Evolutionary conservation across 129 eudicot genomes (phyloP).

Genomic region (Sambucus nigra): DNA sequence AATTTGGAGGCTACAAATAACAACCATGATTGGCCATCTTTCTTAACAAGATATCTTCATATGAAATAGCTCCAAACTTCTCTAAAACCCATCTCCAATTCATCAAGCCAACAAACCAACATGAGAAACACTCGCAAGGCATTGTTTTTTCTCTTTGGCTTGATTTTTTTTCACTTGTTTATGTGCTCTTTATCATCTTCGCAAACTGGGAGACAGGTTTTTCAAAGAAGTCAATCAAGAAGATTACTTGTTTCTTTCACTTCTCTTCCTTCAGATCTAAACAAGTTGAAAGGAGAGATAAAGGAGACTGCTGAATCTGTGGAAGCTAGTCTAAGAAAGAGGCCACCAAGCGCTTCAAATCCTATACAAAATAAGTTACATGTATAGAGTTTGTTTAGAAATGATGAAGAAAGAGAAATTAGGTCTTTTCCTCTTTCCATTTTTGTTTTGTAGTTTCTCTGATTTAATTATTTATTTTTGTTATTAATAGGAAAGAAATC

Average conservation of each 20-base stretch:
- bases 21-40: slow-evolving; percentile 30
- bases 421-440: slow-evolving; percentile 12
- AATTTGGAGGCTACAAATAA: slow-evolving; percentile 38
- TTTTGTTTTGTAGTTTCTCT: slow-evolving; percentile 15
- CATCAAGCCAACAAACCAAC: slow-evolving; percentile 7
- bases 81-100: slow-evolving; percentile 12
- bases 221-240: slow-evolving; percentile 42
- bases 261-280: slow-evolving; percentile 18
- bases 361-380: slow-evolving; percentile 51
- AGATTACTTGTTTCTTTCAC: slow-evolving; percentile 31
- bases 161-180: slow-evolving; percentile 34
- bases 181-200: slow-evolving; percentile 15
- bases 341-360: slow-evolving; percentile 54
- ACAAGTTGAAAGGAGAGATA: slow-evolving; percentile 19
- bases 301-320: slow-evolving; percentile 25
- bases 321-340: slow-evolving; percentile 44
- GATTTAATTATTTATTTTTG: background rate
- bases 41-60: slow-evolving; percentile 21
- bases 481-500: background rate
- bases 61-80: slow-evolving; percentile 6
- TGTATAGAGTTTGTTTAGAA: background rate
- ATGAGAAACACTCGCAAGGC: slow-evolving; percentile 37
- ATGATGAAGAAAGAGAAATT: slow-evolving; percentile 28
- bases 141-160: slow-evolving; percentile 27
- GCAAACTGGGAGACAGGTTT: background rate